Percentiles rank a stretch among this genome's conserved stretches.
Conservation (phyloP, 495 filamentous ascomycete genomes). For the Xanthoparmelia taractica region DNA sequence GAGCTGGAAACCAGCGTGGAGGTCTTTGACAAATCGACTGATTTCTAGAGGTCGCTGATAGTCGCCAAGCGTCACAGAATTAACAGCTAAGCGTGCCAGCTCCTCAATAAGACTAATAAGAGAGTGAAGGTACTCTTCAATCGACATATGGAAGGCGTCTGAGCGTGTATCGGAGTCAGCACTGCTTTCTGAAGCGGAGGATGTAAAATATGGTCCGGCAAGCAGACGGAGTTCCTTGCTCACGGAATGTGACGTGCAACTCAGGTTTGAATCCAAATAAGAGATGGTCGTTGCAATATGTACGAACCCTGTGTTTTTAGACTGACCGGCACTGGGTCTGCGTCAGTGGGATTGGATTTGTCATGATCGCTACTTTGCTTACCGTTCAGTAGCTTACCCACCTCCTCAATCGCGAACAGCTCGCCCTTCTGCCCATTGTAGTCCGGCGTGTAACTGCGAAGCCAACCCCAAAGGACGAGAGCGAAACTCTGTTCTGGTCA, state of each 20-base stretch:
- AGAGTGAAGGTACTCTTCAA: constrained; percentile 91
- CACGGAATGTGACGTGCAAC: background rate
- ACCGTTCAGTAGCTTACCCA: constrained; percentile 71
- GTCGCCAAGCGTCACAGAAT: constrained; percentile 90
- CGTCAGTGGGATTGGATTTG: background rate
- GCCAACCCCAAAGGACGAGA: constrained; percentile 68
- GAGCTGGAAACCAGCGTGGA: constrained; percentile 92
- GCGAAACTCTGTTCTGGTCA: constrained; percentile 44
- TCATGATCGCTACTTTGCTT: constrained; percentile 23
- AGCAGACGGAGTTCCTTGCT: background rate
- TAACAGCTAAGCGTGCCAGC: constrained; percentile 85
- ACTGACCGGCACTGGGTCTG: constrained; percentile 74
- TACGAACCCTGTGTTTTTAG: constrained; percentile 54
- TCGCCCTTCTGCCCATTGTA: constrained; percentile 38
- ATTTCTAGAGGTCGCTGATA: constrained; percentile 75
- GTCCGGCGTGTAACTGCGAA: constrained; percentile 50
- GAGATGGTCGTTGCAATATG: background rate
- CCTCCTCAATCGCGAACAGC: constrained; percentile 80
- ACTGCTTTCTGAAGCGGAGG: background rate
- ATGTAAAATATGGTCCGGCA: background rate
- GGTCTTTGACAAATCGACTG: constrained; percentile 85
- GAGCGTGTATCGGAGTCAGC: constrained; percentile 20
- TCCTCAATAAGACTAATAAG: constrained; percentile 84
- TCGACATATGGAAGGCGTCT: constrained; percentile 89
- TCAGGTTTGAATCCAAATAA: background rate